Evolutionary conservation across 2,329 filamentous ascomycete genomes (phyloP), one percentile per base, ranked within the genome.

Genomic region (Claviceps spartinae): DNA sequence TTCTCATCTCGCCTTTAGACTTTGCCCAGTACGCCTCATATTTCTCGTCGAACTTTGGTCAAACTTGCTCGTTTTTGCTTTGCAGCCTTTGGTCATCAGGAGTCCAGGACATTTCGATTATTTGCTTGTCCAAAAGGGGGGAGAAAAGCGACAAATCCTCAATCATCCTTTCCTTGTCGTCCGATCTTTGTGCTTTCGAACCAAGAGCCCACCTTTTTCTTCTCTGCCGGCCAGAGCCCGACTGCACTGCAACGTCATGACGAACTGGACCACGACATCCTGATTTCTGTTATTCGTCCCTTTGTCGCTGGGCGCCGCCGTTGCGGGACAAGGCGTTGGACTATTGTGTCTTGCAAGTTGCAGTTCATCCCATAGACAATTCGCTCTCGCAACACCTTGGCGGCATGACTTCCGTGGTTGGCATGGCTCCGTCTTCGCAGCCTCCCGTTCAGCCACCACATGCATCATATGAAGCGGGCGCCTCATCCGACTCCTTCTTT

Each of bases 211-310:
- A 26, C 9, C 22, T 34, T 11, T 34, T 34, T 11, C 22, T 46
- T 45, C 53, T 53, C 51, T 55, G 54, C 54, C 22, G 51, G 54
- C 46, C 54, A 53, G 51, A 55, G 54, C 49, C 44, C 37, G 34
- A 47, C 24, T 41, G 40, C 5, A n/a, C 38, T 41, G 14, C 26
- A 30, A 44, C 50, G 50, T 18, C 43, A 53, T 55, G 54, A 14
- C 47, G 42, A 16, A 24, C 20, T 48, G 36, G 42, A 36, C 36
- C 24, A 30, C 20, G 30, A 43, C 36, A 16, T 36, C 43, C 36
- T 51, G 20, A 18, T 2, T 11, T 36, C 22, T 38, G 41, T 34
- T 14, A 9, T 36, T 34, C 46, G 18, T 26, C 43, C 20, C 37
- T 7, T 24, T 40, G 26, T 14, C 41, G 9, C 36, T 34, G 40